phyloP scores from a whole-genome alignment of 192 early-diverging fungal genomes.

The Haplosporangium gracile region DNA sequence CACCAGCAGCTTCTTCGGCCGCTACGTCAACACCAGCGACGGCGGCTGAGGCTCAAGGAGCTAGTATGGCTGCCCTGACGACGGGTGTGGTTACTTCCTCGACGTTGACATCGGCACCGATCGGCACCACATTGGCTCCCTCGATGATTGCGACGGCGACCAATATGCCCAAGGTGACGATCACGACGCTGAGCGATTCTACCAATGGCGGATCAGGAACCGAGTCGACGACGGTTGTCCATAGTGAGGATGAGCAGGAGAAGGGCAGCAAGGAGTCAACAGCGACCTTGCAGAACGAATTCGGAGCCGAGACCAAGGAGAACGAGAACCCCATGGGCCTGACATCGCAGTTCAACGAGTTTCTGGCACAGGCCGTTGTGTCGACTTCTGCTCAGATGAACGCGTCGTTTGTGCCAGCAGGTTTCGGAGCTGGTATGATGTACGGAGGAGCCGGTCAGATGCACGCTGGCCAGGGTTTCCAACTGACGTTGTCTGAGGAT shows the following conservation, averaged over 20 bases:
- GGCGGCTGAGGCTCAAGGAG: constrained; percentile 2
- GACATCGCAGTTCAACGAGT: constrained; percentile 56
- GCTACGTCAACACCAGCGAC: constrained; percentile 15
- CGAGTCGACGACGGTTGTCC: constrained; percentile 47
- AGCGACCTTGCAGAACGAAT: not conserved
- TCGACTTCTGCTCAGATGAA: constrained; percentile 38
- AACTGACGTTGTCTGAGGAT: constrained; percentile 33
- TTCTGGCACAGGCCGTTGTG: constrained; percentile 49
- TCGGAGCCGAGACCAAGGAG: constrained; percentile 10
- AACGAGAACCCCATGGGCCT: constrained; percentile 46
- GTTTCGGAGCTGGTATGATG: constrained; percentile 34
- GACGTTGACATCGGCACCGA: constrained; percentile 16
- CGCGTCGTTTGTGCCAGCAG: constrained; percentile 21
- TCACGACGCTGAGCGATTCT: constrained; percentile 49
- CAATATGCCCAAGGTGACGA: constrained; percentile 53
- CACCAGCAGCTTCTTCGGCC: not conserved
- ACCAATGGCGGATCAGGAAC: constrained; percentile 8
- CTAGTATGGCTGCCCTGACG: constrained; percentile 7
- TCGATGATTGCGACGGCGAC: constrained; percentile 54
- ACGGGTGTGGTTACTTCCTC: constrained; percentile 1
- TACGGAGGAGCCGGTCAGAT: constrained; percentile 18
- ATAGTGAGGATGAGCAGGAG: constrained; percentile 35
- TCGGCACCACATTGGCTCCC: constrained; percentile 28
- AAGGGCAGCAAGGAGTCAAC: constrained; percentile 12
- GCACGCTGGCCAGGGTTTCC: constrained; percentile 28